A percentile compares a stretch with the other conserved stretches of the same genome.
These are phyloP conservation scores for Carex cristatella DNA, from an alignment of 176 grass and related monocot genomes.

Conservation along the genomic window DNA sequence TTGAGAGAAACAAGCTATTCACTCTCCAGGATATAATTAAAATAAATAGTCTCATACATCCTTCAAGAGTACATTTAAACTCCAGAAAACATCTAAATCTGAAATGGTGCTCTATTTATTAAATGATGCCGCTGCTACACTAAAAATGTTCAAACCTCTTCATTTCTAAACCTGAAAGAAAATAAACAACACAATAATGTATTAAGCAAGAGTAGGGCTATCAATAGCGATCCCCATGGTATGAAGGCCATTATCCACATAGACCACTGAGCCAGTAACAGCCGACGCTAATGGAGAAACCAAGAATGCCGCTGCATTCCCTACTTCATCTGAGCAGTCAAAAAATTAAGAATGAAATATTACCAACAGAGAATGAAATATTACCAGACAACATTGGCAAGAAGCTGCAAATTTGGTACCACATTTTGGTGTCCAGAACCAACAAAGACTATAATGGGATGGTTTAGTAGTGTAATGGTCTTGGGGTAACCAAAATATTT, in stretches of 20 bases:
- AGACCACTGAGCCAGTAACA: constrained; percentile 68
- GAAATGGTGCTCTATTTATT: constrained; percentile 12
- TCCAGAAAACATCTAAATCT: not conserved
- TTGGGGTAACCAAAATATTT: not conserved
- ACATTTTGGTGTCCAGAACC: not conserved
- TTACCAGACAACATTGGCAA: not conserved
- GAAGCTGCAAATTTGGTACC: not conserved
- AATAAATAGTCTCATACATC: not conserved
- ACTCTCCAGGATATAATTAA: not conserved
- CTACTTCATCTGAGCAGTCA: constrained; percentile 62
- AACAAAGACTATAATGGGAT: not conserved
- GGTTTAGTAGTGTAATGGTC: not conserved
- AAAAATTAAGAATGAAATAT: not conserved
- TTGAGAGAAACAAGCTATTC: not conserved
- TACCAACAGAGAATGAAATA: not conserved
- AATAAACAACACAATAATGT: not conserved
- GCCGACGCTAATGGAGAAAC: constrained; percentile 73
- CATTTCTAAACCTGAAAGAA: not conserved
- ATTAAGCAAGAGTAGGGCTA: constrained; percentile 44
- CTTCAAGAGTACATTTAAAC: not conserved
- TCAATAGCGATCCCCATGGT: constrained; percentile 71
- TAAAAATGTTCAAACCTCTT: not conserved
- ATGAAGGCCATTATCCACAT: constrained; percentile 88
- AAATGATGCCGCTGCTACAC: not conserved
- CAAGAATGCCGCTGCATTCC: constrained; percentile 68